Conservation (phyloP, 352 stramenopile genomes). For the Phytophthora chlamydospora region DNA sequence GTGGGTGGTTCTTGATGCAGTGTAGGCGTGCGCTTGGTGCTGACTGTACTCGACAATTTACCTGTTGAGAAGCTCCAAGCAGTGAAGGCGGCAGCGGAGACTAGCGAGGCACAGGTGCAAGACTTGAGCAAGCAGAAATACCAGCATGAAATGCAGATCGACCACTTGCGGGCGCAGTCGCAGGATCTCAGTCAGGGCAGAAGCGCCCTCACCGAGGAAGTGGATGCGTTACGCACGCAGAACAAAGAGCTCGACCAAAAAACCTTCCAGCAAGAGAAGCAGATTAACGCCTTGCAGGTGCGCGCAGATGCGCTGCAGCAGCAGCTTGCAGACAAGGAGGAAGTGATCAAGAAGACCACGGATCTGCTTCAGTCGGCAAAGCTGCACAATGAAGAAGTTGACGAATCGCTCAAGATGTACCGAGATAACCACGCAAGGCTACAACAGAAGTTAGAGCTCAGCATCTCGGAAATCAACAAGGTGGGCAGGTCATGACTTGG, state of each 20-base stretch:
- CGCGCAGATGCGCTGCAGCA: conserved; percentile 71
- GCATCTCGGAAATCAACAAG: conserved; percentile 93
- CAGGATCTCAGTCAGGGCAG: conserved; percentile 62
- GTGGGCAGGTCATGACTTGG: conserved; percentile 28
- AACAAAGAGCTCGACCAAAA: conserved; percentile 88
- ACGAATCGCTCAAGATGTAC: conserved; percentile 89
- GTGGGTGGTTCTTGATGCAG: conserved; percentile 30
- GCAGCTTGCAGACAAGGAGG: conserved; percentile 80
- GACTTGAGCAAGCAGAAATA: conserved; percentile 75
- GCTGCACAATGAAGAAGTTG: conserved; percentile 79
- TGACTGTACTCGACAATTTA: not conserved
- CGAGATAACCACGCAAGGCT: conserved; percentile 83
- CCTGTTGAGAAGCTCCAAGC: conserved; percentile 43
- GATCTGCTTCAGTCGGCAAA: conserved; percentile 73
- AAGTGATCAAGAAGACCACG: conserved; percentile 74
- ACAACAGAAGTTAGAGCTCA: conserved; percentile 89
- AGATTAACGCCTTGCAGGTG: conserved; percentile 80
- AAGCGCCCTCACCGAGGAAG: conserved; percentile 44
- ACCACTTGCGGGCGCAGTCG: conserved; percentile 67
- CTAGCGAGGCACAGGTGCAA: conserved; percentile 62
- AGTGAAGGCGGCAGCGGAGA: conserved; percentile 50
- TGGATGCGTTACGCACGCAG: conserved; percentile 60
- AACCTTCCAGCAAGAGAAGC: conserved; percentile 84
- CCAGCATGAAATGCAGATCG: conserved; percentile 78
- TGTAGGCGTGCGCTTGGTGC: not conserved